Base-by-base conservation (phyloP, 352 stramenopile genomes). In the Peronospora destructor region DNA sequence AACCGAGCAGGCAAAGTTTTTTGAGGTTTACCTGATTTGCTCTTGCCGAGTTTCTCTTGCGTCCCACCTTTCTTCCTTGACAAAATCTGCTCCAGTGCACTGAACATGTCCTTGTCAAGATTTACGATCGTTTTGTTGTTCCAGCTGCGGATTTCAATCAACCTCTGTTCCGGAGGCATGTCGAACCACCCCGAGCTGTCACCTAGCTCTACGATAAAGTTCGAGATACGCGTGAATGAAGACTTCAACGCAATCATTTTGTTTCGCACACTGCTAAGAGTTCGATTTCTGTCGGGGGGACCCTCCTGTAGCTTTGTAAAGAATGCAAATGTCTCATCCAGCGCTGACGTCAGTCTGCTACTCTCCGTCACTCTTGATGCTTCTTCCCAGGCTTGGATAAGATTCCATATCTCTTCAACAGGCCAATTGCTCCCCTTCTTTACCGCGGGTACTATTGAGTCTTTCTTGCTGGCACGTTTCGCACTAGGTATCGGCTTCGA, bases 231-330 rank as follows among this genome's bases (percentile, higher is more conserved):
- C 17, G 46, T 34, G 21, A 59, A 74, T 6, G 61, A 61, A 32
- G 53, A 59, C 45, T 71, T 71, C 28, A 74, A 37, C 35, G 64
- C 59, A 25, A 70, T 73, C 64, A 73, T 71, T 46, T 70, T 70
- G 49, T 69, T 69, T 28, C 61, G 61, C 23, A 73, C 61, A 9
- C 60, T 69, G 11, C 56, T 51, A 13, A 67, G 51, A 9, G 41
- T 68, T 16, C 64, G 64, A 45, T 45, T 52, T 6, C 47, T 42
- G 21, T 60, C 48, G 3, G 39, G 48, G 5, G 41, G 14, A 0
- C 56, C 61, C n/a, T 65, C 41, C 29, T 56, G 56, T 10, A 64
- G 39, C 29, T 62, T 69, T 16, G 42, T 48, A 29, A 73, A 73
- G 6, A 54, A 41, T 3, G 60, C 36, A 36, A 53, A 73, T 32